Evolutionary conservation across 2,329 filamentous ascomycete genomes (phyloP).

Genomic region (Huntiella bhutanensis): DNA sequence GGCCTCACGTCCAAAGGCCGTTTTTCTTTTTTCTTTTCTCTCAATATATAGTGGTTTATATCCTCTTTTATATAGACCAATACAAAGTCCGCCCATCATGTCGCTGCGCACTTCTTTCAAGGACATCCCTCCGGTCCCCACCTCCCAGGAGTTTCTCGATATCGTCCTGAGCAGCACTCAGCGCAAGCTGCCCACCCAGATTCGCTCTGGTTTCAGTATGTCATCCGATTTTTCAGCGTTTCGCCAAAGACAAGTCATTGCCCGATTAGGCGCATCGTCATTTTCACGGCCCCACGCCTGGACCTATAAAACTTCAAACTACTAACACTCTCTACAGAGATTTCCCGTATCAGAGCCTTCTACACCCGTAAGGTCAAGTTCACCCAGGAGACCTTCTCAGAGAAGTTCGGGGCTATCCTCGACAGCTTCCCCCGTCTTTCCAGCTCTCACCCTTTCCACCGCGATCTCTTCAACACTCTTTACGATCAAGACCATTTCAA

Average conservation of each 20-base stretch:
- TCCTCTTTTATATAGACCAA: no score
- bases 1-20: no score
- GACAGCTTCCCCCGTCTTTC: conserved; percentile 82
- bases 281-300: no score
- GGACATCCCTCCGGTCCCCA: conserved; percentile 74
- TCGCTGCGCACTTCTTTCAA: conserved; percentile 37
- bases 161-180: conserved; percentile 91
- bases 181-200: conserved; percentile 83
- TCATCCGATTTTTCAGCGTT: neutral
- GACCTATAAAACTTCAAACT: neutral
- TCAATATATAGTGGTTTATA: no score
- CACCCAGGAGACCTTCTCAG: conserved; percentile 87
- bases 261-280: no score
- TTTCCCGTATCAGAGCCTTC: conserved; percentile 35
- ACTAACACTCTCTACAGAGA: conserved; percentile 7
- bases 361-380: conserved; percentile 98
- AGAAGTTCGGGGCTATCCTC: conserved; percentile 80
- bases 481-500: conserved; percentile 98
- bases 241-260: no score
- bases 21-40: no score
- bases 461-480: conserved; percentile 71
- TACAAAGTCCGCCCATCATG: conserved; percentile 6
- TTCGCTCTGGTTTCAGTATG: conserved; percentile 79
- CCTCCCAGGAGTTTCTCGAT: conserved; percentile 88
- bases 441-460: conserved; percentile 90